Evolutionary conservation across 129 eudicot species (phyloP), one percentile per base, ranked within the genome.

Genomic region (Solidago caesia): DNA sequence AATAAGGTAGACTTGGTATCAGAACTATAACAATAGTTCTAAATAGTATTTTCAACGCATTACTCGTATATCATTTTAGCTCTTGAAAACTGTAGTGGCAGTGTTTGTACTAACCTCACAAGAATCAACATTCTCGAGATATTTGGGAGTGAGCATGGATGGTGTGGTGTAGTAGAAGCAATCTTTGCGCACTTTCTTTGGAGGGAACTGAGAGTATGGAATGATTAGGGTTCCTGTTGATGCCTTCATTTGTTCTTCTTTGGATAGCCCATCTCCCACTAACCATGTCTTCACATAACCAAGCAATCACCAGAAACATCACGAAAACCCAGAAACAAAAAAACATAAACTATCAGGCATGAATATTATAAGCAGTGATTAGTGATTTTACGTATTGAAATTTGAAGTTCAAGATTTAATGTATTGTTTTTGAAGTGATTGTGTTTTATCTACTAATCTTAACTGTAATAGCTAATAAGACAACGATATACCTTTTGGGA

Each of bases 151-250:
- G 58, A 86, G 48, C 91, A 94, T 86, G 73, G 98, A 81, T 26
- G 98, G 98, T 43, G 97, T 88, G 76, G 82, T 78, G 82, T 80
- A 71, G 87, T 94, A 94, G 8, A 73, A 59, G 82, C 98, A 94
- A 53, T 90, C 96, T 21, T 86, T 87, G 44, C 97, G 86, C 13
- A 42, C 52, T 82, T 83, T 86, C 80, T 68, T 85, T 6, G 96
- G 98, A 44, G 98, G 98, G 43, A 90, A 81, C 62, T 79, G 85
- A 15, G 98, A 81, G 75, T 86, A 88, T 11, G 98, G 98, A 74
- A 94, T 84, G 82, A 94, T 81, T 6, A 77, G 21, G 7, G 97
- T 85, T 71, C 97, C 97, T 55, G 88, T 88, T 72, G 89, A 61
- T 46, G 96, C 98, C 82, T 81, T 88, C 49, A 63, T 47, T 53